Percentiles rank a stretch among this genome's conserved stretches.
Evolutionary conservation across 306 rosid genomes (phyloP).

Genomic region (Castanospermum australe): DNA sequence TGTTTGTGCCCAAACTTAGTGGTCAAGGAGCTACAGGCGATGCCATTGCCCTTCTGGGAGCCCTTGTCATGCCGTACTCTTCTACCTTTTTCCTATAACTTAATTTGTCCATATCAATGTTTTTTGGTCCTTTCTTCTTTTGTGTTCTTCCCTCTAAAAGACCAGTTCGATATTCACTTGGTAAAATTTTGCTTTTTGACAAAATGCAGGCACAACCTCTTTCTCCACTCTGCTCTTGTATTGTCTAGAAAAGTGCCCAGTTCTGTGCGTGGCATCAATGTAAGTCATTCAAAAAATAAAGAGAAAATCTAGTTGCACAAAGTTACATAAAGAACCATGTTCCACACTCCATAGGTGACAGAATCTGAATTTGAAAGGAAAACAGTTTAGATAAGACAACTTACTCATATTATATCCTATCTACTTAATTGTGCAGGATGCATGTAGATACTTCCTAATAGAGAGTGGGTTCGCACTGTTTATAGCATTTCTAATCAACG

Average conservation of each 20-base stretch:
- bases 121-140: background rate
- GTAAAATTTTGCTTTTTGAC: background rate
- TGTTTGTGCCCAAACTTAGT: slow-evolving; percentile 69
- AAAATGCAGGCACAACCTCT: slow-evolving; percentile 80
- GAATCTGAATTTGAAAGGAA: too few relatives aligned
- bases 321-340: too few relatives aligned
- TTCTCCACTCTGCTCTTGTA: slow-evolving; percentile 94
- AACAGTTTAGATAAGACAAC: too few relatives aligned
- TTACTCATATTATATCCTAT: background rate
- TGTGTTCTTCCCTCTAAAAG: background rate
- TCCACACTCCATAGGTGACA: too few relatives aligned
- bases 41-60: slow-evolving; percentile 87
- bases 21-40: slow-evolving; percentile 76
- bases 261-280: slow-evolving; percentile 78
- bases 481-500: slow-evolving; percentile 78
- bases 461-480: slow-evolving; percentile 81
- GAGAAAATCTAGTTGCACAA: background rate
- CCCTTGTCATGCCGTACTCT: slow-evolving; percentile 89
- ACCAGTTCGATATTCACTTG: background rate
- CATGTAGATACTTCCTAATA: slow-evolving; percentile 71
- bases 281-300: slow-evolving; percentile 22
- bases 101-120: background rate
- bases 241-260: slow-evolving; percentile 73
- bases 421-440: slow-evolving; percentile 55
- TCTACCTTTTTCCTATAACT: background rate